These are phyloP conservation scores for Bipolaris gigantea DNA, from an alignment of 2,329 filamentous ascomycete genomes.

Conservation along the genomic window DNA sequence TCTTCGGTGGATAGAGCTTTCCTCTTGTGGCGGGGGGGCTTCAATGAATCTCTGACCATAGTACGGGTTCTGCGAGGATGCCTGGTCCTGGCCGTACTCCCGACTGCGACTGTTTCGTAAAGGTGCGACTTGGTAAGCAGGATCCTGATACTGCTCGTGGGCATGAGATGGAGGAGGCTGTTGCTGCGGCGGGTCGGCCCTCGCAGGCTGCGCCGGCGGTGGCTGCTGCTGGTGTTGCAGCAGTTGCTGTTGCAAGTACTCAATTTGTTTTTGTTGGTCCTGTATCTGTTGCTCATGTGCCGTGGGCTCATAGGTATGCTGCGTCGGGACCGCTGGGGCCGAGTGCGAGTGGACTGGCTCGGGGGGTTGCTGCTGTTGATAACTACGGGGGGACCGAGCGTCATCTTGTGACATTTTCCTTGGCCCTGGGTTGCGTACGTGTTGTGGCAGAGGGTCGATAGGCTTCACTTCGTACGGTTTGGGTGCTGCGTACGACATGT, in stretches of 20 bases:
- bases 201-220: neutral
- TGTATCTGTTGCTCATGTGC: conserved; percentile 14
- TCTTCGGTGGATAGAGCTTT: conserved; percentile 53
- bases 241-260: conserved; percentile 16
- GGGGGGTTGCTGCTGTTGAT: conserved; percentile 21
- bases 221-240: conserved; percentile 22
- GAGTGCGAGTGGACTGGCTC: conserved; percentile 50
- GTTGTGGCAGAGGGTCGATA: conserved; percentile 31
- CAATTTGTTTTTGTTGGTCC: conserved; percentile 16
- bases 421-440: conserved; percentile 24
- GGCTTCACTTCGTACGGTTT: conserved; percentile 43
- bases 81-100: conserved; percentile 28
- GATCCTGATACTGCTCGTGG: conserved; percentile 33
- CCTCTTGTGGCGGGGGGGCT: conserved; percentile 36
- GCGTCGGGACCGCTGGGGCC: conserved; percentile 47
- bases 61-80: conserved; percentile 37
- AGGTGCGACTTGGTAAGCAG: conserved; percentile 40
- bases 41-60: conserved; percentile 38
- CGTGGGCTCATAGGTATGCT: conserved; percentile 29
- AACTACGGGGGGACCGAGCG: conserved; percentile 26
- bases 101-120: conserved; percentile 35
- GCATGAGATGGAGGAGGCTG: conserved; percentile 18
- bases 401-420: conserved; percentile 34
- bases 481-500: conserved; percentile 43
- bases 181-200: conserved; percentile 11